These are phyloP conservation scores for Wallacemonas sp. DNA, from an alignment of 208 protist genomes.

Conservation along the genomic window DNA sequence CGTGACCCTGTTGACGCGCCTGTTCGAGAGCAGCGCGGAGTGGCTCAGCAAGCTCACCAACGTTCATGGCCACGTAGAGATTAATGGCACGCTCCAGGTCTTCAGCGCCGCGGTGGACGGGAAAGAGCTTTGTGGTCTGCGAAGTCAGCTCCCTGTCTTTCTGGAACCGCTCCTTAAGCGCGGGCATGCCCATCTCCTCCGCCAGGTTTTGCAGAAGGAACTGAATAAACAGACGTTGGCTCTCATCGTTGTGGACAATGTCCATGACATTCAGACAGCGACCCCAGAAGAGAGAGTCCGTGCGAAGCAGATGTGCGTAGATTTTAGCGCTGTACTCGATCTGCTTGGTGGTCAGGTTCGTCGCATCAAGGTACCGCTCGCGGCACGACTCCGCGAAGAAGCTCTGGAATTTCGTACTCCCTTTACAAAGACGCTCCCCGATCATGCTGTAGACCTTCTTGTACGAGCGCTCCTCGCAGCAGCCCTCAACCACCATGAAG, in stretches of 20 bases:
- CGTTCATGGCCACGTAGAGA: conserved; percentile 74
- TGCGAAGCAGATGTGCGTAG: conserved; percentile 96
- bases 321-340: conserved; percentile 98
- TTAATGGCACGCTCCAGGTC: conserved; percentile 58
- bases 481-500: conserved; percentile 98
- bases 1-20: conserved; percentile 19
- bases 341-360: conserved; percentile 96
- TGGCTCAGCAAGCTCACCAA: conserved; percentile 46
- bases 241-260: conserved; percentile 72
- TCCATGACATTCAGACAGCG: conserved; percentile 66
- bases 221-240: conserved; percentile 80
- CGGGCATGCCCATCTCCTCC: conserved; percentile 67
- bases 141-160: conserved; percentile 55
- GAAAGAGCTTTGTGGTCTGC: conserved; percentile 57
- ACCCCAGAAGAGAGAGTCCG: conserved; percentile 95
- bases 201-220: conserved; percentile 63
- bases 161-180: conserved; percentile 38
- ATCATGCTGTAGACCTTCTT: conserved; percentile 95
- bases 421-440: conserved; percentile 96
- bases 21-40: conserved; percentile 53
- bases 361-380: conserved; percentile 92
- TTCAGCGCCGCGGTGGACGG: conserved; percentile 30
- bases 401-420: conserved; percentile 86
- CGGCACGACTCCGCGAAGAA: conserved; percentile 88
- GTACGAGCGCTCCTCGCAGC: conserved; percentile 96